phyloP scores from a whole-genome alignment of 345 rosid genomes.

The Carallia brachiata region DNA sequence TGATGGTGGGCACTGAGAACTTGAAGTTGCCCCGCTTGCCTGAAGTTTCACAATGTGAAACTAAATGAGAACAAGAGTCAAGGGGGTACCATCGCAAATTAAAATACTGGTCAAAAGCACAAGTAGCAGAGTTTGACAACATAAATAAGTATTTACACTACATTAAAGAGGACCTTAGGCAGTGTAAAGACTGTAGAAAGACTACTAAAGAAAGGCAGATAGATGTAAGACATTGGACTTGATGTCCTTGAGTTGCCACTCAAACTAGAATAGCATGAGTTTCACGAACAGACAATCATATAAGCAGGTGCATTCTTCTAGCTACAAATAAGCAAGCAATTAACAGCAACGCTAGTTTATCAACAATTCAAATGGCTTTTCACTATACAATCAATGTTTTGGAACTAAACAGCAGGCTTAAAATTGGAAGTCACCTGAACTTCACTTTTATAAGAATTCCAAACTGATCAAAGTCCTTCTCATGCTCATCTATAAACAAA shows the following conservation, averaged over 20 bases:
- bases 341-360: neutral
- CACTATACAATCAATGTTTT: neutral
- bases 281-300: neutral
- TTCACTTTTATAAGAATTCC: slow-evolving; percentile 90
- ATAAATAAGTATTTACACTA: neutral
- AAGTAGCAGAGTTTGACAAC: neutral
- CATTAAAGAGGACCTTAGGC: too few species aligned
- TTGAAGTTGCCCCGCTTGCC: slow-evolving; percentile 83
- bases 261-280: neutral
- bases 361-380: neutral
- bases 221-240: too few species aligned
- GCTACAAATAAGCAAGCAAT: neutral
- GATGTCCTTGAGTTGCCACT: too few species aligned
- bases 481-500: slow-evolving; percentile 73
- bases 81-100: neutral
- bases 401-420: neutral
- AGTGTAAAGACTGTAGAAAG: too few species aligned
- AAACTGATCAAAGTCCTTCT: slow-evolving; percentile 71
- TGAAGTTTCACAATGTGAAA: slow-evolving; percentile 20
- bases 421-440: slow-evolving; percentile 57
- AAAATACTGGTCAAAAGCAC: neutral
- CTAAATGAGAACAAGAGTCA: slow-evolving; percentile 12
- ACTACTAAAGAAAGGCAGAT: too few species aligned
- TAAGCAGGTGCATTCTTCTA: neutral
- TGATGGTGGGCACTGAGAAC: slow-evolving; percentile 96